Conservation (phyloP, 441 rosid species). For the Euphorbia schlechtendalii region DNA sequence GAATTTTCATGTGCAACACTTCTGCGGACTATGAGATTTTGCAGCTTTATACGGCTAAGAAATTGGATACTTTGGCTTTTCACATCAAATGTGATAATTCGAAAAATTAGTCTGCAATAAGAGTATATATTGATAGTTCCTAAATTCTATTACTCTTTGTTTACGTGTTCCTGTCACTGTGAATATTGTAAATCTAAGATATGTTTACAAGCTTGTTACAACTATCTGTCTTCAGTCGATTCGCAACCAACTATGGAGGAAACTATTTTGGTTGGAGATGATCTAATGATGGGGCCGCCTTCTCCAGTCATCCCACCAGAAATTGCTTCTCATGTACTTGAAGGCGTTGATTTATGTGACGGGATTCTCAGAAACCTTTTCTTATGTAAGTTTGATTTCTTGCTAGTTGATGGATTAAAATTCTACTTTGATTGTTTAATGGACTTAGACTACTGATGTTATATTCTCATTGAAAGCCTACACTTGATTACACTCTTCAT, state of each 20-base stretch:
- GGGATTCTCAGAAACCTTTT: constrained; percentile 76
- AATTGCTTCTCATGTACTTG: constrained; percentile 85
- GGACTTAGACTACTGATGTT: not conserved
- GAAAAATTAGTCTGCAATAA: not conserved
- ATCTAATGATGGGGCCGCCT: constrained; percentile 91
- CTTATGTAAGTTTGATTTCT: constrained; percentile 53
- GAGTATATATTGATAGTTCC: not conserved
- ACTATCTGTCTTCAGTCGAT: constrained; percentile 53
- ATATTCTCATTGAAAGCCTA: not conserved
- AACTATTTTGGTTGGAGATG: constrained; percentile 89
- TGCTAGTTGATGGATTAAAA: not conserved
- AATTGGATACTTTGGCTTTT: not conserved
- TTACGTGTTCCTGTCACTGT: not conserved
- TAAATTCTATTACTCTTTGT: not conserved
- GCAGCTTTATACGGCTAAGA: not conserved
- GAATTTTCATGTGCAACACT: not conserved
- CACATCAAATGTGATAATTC: not conserved
- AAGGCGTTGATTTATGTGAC: constrained; percentile 81
- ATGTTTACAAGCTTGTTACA: constrained; percentile 17
- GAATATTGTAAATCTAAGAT: not conserved
- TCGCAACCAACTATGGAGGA: constrained; percentile 93
- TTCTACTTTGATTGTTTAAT: not conserved
- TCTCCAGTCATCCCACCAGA: constrained; percentile 87
- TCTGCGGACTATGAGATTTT: not conserved
- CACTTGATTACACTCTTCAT: not conserved